Evolutionary conservation across 176 grass and related monocot species (phyloP), one percentile per base, ranked within the genome.

Genomic region (Oryza longistaminata): DNA sequence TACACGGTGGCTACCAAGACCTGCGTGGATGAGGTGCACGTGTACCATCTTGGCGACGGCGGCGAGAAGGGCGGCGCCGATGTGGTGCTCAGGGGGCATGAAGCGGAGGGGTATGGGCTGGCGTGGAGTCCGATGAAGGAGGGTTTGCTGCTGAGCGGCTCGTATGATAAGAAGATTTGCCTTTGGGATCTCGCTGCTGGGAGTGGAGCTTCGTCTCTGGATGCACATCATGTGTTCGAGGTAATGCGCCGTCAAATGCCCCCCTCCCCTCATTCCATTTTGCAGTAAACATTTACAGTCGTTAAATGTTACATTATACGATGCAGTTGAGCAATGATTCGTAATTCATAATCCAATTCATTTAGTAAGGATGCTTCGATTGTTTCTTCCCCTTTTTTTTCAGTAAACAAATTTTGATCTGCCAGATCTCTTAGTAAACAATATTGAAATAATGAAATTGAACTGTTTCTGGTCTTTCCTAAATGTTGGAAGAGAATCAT

Each of bases 91-190:
- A 90, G 64, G 85, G 96, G 96, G 0, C 96, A 94, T 66, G 86
- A 67, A 0, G 91, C 87, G 0, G 96, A 99, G 88, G 96, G 96
- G 39, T 99, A 99, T 49, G 96, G 96, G 6, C 82, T 99, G 62
- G 91, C 90, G 29, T 99, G 96, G 96, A 96, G 85, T 69, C 81
- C 78, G 0, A 39, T 89, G 48, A 99, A 87, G 82, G 93, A 96
- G 79, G 96, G 96, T 7, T 91, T 71, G 72, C 75, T 99, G 6
- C 76, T 99, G 85, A 99, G 93, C 46, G 96, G 93, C 22, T 99
- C 96, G 7, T 99, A 96, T 44, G 96, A 99, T 79, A 92, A 89
- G 88, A 99, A 94, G 78, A 89, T 99, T 74, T 99, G 93, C 77
- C 66, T 99, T 16, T 99, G 96, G 96, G 96, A 99, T 89, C 81